Percentiles rank a stretch among this genome's conserved stretches.
Evolutionary conservation across 768 basidiomycete genomes (phyloP).

Genomic region (Tylopilus rubrobrunneus): DNA sequence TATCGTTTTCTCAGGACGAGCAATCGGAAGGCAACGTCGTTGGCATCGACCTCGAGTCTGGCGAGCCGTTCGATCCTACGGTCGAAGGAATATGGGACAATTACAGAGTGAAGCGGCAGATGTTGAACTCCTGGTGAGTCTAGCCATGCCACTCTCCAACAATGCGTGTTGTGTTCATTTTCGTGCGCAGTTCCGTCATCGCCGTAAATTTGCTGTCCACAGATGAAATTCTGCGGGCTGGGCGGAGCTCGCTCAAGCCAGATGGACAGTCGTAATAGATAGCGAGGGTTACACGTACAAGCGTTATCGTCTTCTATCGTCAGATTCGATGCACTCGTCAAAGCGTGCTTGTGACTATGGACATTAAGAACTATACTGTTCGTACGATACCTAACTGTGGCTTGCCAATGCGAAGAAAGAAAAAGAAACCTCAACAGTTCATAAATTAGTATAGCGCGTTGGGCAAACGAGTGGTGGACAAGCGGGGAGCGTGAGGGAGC

Average conservation of each 20-base stretch:
- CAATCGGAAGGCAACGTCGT: slow-evolving; percentile 91
- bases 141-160: slow-evolving; percentile 6
- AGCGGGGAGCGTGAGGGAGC: slow-evolving; percentile 2
- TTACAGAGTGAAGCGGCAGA: slow-evolving; percentile 97
- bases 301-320: slow-evolving; percentile 20
- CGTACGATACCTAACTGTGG: slow-evolving; percentile 22
- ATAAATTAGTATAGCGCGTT: slow-evolving; percentile 26
- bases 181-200: slow-evolving; percentile 71
- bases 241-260: slow-evolving; percentile 82
- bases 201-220: slow-evolving; percentile 93
- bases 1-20: slow-evolving; percentile 62
- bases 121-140: slow-evolving; percentile 92
- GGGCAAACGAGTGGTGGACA: slow-evolving; percentile 16
- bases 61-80: slow-evolving; percentile 95
- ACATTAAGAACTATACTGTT: slow-evolving; percentile 31
- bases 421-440: slow-evolving; percentile 10
- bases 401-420: slow-evolving; percentile 11
- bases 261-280: slow-evolving; percentile 56
- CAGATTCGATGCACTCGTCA: slow-evolving; percentile 12
- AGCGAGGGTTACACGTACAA: slow-evolving; percentile 9
- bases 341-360: slow-evolving; percentile 22
- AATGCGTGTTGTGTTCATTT: slow-evolving; percentile 24
- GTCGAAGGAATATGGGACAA: slow-evolving; percentile 98
- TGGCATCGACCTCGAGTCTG: slow-evolving; percentile 88
- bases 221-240: slow-evolving; percentile 91